These are phyloP conservation scores for Aplosporella prunicola DNA, from an alignment of 2,329 filamentous ascomycete genomes.

Conservation along the genomic window DNA sequence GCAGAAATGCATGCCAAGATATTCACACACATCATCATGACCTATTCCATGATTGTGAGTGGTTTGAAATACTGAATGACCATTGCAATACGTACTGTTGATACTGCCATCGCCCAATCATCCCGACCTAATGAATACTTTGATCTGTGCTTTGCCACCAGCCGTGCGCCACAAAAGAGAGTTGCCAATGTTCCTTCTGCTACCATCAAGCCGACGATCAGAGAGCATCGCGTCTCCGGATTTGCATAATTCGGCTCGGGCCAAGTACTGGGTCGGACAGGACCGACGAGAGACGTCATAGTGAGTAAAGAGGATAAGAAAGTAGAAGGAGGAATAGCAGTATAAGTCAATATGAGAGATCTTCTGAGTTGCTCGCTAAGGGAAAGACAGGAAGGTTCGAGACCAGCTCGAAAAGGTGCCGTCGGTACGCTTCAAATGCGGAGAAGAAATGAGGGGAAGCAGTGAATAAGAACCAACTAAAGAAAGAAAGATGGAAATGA, in stretches of 20 bases:
- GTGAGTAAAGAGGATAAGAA: slow-evolving; percentile 1
- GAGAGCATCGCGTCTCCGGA: slow-evolving; percentile 16
- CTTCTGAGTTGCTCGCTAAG: too few species aligned
- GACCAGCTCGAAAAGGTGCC: not conserved
- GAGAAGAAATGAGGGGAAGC: not conserved
- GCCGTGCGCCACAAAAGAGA: slow-evolving; percentile 4
- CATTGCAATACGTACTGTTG: slow-evolving; percentile 14
- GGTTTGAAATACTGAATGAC: not conserved
- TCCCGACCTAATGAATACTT: slow-evolving; percentile 19
- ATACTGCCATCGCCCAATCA: slow-evolving; percentile 21
- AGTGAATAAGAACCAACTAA: too few species aligned
- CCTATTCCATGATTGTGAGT: not conserved
- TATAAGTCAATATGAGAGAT: not conserved
- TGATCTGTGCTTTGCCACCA: slow-evolving; percentile 16
- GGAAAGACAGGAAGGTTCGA: not conserved
- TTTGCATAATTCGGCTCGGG: slow-evolving; percentile 23
- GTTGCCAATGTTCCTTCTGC: slow-evolving; percentile 15
- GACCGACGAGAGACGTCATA: slow-evolving; percentile 8
- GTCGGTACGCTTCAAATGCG: not conserved
- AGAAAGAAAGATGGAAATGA: too few species aligned
- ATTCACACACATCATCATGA: slow-evolving; percentile 16
- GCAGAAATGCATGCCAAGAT: slow-evolving; percentile 21
- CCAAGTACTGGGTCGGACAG: slow-evolving; percentile 12
- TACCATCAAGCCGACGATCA: slow-evolving; percentile 19
- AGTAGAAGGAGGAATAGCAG: not conserved